phyloP scores from a whole-genome alignment of 139 green algal species.

The Coelastrella sp. region DNA sequence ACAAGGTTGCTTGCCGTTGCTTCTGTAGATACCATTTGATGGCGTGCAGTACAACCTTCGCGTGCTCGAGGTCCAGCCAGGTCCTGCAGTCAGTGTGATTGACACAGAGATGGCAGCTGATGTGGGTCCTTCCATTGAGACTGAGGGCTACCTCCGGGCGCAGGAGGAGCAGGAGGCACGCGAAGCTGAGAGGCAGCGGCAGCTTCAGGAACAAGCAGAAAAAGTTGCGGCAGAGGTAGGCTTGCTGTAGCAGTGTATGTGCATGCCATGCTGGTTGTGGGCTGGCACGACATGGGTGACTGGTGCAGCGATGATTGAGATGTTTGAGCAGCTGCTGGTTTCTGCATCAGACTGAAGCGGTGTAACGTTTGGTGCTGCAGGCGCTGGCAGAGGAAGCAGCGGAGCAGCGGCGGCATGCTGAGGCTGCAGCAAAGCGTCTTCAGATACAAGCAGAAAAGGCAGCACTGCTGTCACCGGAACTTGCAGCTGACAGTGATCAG shows the following conservation, averaged over 20 bases:
- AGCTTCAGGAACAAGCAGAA: constrained; percentile 22
- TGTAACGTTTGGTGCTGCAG: not conserved
- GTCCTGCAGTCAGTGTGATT: constrained; percentile 66
- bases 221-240: constrained; percentile 29
- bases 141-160: constrained; percentile 42
- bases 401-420: constrained; percentile 23
- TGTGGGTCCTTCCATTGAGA: constrained; percentile 76
- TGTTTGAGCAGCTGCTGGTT: too few species aligned
- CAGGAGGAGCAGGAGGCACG: constrained; percentile 59
- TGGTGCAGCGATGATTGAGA: not conserved
- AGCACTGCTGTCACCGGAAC: constrained; percentile 66
- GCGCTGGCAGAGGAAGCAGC: constrained; percentile 45
- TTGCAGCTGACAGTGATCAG: constrained; percentile 13
- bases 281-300: not conserved
- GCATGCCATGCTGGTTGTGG: not conserved
- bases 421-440: constrained; percentile 12
- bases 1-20: too few species aligned
- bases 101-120: constrained; percentile 89
- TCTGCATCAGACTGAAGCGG: too few species aligned
- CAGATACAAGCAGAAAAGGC: constrained; percentile 51
- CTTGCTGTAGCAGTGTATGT: not conserved
- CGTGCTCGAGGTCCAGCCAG: constrained; percentile 77
- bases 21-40: not conserved
- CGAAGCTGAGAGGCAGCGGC: constrained; percentile 49
- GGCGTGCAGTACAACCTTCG: constrained; percentile 52